These are phyloP conservation scores for Kalmusia sp. DNA, from an alignment of 2,329 filamentous ascomycete species.

Conservation along the genomic window DNA sequence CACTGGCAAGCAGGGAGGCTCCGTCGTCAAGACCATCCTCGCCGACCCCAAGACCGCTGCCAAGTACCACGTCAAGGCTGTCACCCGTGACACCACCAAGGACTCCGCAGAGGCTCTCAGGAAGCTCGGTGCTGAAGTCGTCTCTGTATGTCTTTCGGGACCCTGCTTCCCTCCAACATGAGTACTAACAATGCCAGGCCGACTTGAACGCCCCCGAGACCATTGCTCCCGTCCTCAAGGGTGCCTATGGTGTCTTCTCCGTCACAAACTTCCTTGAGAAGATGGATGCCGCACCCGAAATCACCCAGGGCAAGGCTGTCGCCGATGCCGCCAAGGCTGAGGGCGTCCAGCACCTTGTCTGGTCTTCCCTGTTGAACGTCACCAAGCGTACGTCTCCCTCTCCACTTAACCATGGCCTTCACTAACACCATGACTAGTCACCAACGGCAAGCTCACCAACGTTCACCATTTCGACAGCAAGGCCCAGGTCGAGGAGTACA, in stretches of 20 bases:
- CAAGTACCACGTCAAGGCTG: slow-evolving; percentile 55
- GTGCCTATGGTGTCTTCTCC: slow-evolving; percentile 5
- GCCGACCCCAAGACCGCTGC: slow-evolving; percentile 50
- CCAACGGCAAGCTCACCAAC: slow-evolving; percentile 42
- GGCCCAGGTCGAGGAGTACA: slow-evolving; percentile 61
- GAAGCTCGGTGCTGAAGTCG: slow-evolving; percentile 27
- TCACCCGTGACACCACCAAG: slow-evolving; percentile 54
- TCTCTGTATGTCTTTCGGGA: slow-evolving; percentile 16
- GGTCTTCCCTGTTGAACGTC: slow-evolving; percentile 27
- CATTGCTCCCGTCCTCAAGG: slow-evolving; percentile 6
- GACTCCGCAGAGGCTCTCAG: slow-evolving; percentile 25
- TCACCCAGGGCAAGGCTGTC: slow-evolving; percentile 29
- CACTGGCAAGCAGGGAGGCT: slow-evolving; percentile 51
- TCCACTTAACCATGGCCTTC: background rate
- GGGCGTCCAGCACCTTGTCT: slow-evolving; percentile 28
- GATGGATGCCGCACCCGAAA: slow-evolving; percentile 19
- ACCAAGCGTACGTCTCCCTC: slow-evolving; percentile 12
- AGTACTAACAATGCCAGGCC: slow-evolving; percentile 8
- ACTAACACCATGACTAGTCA: slow-evolving; percentile 9
- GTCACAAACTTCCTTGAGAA: slow-evolving; percentile 23
- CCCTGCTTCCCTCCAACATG: too few relatives aligned
- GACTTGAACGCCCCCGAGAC: slow-evolving; percentile 14
- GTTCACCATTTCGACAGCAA: slow-evolving; percentile 64
- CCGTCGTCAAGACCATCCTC: slow-evolving; percentile 46
- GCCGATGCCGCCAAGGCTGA: slow-evolving; percentile 24